phyloP scores from a whole-genome alignment of 2,329 filamentous ascomycete genomes.

The Fusarium pseudocircinatum region DNA sequence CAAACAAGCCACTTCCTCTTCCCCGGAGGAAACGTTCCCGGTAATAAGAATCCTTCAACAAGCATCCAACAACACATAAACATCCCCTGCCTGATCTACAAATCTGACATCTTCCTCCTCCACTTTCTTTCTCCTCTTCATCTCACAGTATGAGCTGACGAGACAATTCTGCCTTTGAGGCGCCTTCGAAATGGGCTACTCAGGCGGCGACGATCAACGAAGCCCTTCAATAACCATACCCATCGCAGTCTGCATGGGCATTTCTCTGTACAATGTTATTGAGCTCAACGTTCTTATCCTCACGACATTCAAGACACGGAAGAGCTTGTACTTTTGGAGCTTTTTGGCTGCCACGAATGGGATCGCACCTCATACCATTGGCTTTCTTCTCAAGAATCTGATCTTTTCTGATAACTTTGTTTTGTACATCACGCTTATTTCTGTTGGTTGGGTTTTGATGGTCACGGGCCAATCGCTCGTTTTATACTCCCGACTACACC shows the following conservation, averaged over 20 bases:
- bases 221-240: neutral
- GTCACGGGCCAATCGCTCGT: slow-evolving; percentile 70
- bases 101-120: neutral
- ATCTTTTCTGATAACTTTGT: slow-evolving; percentile 11
- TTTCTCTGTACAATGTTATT: slow-evolving; percentile 47
- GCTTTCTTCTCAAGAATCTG: slow-evolving; percentile 57
- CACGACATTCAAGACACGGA: slow-evolving; percentile 45
- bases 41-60: neutral
- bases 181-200: slow-evolving; percentile 11
- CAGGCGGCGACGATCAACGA: slow-evolving; percentile 10
- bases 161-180: neutral
- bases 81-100: neutral
- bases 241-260: slow-evolving; percentile 27
- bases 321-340: slow-evolving; percentile 52
- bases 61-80: neutral
- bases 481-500: slow-evolving; percentile 69
- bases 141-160: slow-evolving; percentile 2
- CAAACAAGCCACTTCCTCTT: slow-evolving; percentile 3
- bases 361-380: slow-evolving; percentile 49
- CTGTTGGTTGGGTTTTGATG: slow-evolving; percentile 55
- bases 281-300: slow-evolving; percentile 49
- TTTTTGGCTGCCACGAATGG: slow-evolving; percentile 47
- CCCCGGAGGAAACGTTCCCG: neutral
- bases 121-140: neutral
- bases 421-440: slow-evolving; percentile 41